Base-by-base conservation (phyloP, 441 rosid species). In the Gossypium aridum region DNA sequence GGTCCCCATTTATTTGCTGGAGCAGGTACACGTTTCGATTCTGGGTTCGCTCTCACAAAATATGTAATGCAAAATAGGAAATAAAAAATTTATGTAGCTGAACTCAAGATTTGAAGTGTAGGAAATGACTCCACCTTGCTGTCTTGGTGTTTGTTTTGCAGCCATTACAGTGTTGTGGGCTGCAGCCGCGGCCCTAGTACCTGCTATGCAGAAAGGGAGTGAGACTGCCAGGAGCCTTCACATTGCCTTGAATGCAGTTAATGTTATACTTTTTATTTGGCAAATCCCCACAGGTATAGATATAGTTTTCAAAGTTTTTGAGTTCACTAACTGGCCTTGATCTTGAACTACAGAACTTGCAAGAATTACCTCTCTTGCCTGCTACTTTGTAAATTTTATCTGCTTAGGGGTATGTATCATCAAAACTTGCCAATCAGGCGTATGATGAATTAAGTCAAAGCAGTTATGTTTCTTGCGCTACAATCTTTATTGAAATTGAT, bases 1-100 rank as follows among this genome's bases (percentile, higher is more conserved):
- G 98, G 97, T 19, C 98, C 98, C 62, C 98, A 92, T 89, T 87
- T 95, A 85, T 95, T 86, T 69, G 92, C 94, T 3, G 98, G 98
- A 67, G 91, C 98, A 83, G 92, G 98, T 88, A 70, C 0, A 2
- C 13, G 7, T 65, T 60, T 45, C 17, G 63, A 5, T 26, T 43
- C 20, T 16, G 31, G 28, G 19, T 12, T 49, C 0, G 3, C 3
- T 22, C 13, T 2, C 1, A 17, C 28, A 43, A 60, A 22, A 53
- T 71, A 3, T 31, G 37, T 31, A 31, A 31, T 31, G 37, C 37
- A 31, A 31, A 31, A 31, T 5, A 31, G 37, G 51, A 14, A 22
- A 19, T 25, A 2, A 16, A 25, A 74, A 6, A 64, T 10, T 28
- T 31, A 62, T 34, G 7, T 16, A 2, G 26, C 26, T 16, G 23